A percentile compares a stretch with the other conserved stretches of the same genome.
phyloP scores from a whole-genome alignment of 75 land plant species.

The Picea sitchensis region DNA sequence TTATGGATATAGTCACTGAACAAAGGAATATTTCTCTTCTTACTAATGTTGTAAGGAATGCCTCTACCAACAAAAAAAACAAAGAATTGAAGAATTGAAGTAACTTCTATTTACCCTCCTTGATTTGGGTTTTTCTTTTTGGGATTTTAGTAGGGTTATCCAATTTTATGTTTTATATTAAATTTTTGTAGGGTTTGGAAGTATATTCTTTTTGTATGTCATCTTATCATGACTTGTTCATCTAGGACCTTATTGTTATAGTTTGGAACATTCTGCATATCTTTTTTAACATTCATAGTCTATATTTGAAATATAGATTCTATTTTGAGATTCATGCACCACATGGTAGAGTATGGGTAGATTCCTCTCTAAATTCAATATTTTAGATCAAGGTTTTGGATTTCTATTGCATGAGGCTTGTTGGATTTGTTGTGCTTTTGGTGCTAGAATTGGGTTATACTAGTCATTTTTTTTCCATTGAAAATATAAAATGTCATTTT shows the following conservation, averaged over 20 bases:
- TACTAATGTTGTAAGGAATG: constrained; percentile 15
- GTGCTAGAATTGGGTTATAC: not conserved
- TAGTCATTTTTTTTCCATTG: not conserved
- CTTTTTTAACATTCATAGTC: too few relatives aligned
- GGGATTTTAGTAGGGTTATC: not conserved
- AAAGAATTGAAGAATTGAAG: not conserved
- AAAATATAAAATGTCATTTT: not conserved
- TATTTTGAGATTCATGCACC: too few relatives aligned
- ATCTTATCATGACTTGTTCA: too few relatives aligned
- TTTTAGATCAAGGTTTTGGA: not conserved
- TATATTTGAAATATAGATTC: too few relatives aligned
- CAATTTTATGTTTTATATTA: not conserved
- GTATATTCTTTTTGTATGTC: too few relatives aligned
- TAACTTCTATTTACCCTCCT: not conserved
- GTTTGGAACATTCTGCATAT: too few relatives aligned
- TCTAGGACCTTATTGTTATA: too few relatives aligned
- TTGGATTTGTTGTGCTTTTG: not conserved
- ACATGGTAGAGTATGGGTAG: too few relatives aligned
- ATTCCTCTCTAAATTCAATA: not conserved
- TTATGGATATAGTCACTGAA: constrained; percentile 38
- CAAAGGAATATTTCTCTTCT: constrained; percentile 34
- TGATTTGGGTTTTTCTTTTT: not conserved
- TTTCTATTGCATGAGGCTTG: not conserved
- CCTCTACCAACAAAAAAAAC: not conserved
- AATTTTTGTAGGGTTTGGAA: not conserved